Evolutionary conservation across 805 yeast species (phyloP).

Genomic region (Metschnikowia hibisci): DNA sequence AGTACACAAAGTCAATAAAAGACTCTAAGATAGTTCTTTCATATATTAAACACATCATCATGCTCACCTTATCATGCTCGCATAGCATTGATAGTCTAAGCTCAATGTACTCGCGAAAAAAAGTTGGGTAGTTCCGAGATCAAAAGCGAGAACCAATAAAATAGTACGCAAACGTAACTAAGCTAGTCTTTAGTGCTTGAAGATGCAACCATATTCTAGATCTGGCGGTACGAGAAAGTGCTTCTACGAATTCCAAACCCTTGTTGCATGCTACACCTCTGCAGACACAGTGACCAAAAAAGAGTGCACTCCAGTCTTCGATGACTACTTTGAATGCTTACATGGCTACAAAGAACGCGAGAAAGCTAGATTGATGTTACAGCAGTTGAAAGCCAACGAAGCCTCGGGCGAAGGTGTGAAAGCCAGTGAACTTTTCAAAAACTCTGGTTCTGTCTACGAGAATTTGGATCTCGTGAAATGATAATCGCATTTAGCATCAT

Average conservation of each 20-base stretch:
- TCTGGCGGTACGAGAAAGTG: slow-evolving; percentile 47
- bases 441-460: slow-evolving; percentile 39
- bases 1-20: slow-evolving; percentile 3
- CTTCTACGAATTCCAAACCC: slow-evolving; percentile 44
- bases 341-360: slow-evolving; percentile 46
- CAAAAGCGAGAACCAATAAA: slow-evolving; percentile 14
- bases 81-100: not conserved
- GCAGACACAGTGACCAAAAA: slow-evolving; percentile 41
- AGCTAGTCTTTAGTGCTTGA: slow-evolving; percentile 3
- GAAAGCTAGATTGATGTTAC: slow-evolving; percentile 41
- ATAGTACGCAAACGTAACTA: not conserved
- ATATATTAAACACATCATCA: not conserved
- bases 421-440: slow-evolving; percentile 41
- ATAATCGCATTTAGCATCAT: not conserved
- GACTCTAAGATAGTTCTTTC: not conserved
- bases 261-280: slow-evolving; percentile 42
- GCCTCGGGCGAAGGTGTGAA: slow-evolving; percentile 37
- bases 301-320: slow-evolving; percentile 41
- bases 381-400: slow-evolving; percentile 44
- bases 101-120: not conserved
- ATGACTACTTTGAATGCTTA: slow-evolving; percentile 45
- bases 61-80: not conserved
- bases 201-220: slow-evolving; percentile 46
- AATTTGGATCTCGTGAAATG: slow-evolving; percentile 38
- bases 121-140: slow-evolving; percentile 10